Base-by-base conservation (phyloP, 2,329 filamentous ascomycete species). In the Trichoderma endophyticum region DNA sequence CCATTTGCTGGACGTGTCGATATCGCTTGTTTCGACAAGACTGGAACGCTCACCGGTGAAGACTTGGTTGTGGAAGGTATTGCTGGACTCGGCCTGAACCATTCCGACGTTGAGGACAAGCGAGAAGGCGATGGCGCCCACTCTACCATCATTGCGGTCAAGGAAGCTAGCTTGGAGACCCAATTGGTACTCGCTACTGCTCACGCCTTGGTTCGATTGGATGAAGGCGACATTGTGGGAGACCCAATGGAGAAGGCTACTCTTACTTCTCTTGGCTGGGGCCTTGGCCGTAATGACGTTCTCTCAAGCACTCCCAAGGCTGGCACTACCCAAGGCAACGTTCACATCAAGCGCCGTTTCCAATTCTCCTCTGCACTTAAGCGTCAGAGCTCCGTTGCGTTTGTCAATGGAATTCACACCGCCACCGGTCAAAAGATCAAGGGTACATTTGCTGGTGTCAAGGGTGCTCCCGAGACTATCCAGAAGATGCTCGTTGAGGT, bases 221-320 rank as follows among this genome's bases (percentile, higher is more conserved):
- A 99, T 75, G 96, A 99, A 80, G 96, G 96, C 24, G 96, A 99
- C 14, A 92, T 98, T 76, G 96, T 99, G 59, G 96, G 96, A 78
- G 96, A 99, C 79, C 96, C 96, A 2, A 99, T 99, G 96, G 96
- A 99, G 80, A 98, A 98, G 83, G 96, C 96, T 59, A 98, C 96
- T 1, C 85, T 99, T 32, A 86, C 88, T 63, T 94, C 95, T 71
- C 90, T 99, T 12, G 95, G 95, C 69, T 99, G 96, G 96, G 91
- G 88, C 71, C 87, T 99, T n/a, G 95, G 95, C 62, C 92, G 90
- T 78, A 96, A 97, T 75, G 95, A 99, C 78, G 91, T 88, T 36
- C 88, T 99, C 18, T 90, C 90, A 32, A 92, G 90, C 81, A 86
- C 88, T 24, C 77, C 76, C 73, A 82, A 82, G 76, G 78, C 79